Evolutionary conservation across 1,284 basidiomycete genomes (phyloP), one percentile per base, ranked within the genome.

Genomic region (Sanghuangporus baumii): DNA sequence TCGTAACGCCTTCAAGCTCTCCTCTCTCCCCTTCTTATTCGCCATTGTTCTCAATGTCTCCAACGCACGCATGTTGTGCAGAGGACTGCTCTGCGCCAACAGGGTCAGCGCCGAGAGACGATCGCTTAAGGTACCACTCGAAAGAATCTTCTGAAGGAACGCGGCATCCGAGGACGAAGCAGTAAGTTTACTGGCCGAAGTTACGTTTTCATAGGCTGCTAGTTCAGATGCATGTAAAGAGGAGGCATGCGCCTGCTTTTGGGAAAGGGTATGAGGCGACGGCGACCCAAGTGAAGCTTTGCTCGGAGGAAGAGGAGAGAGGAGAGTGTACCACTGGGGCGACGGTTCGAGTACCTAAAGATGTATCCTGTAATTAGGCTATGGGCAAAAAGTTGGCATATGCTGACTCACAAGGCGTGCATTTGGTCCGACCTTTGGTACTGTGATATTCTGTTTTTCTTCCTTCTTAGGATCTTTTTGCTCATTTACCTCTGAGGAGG

Each of bases 101-200:
- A 99, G 79, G 5, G 95, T 94, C 58, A 99, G 79, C 0, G 97
- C 97, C 63, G 93, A 94, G 1, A 99, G 87, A 65, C 94, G 84
- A 74, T 99, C 97, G 26, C 93, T 94, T 20, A 98, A 85, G 1
- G 97, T 99, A 67, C 95, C 96, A 55, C 87, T 87, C 36, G 86
- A 80, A 23, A 96, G 85, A 59, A 98, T 90, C 67, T 91, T 91
- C 57, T 87, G 81, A 59, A 97, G 81, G 76, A 98, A 98, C 4
- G 79, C 81, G 7, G 84, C 81, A 72, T 97, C 94, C 0, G 86
- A 71, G 18, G 78, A 76, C 12, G 73, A 72, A 8, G 74, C 72
- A 18, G 76, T 76, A 56, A 71, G 67, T 1, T 76, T 73, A 20
- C 78, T 75, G 16, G 76, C 70, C 16, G 71, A 69, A 0, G 76